Evolutionary conservation across 2,329 filamentous ascomycete genomes (phyloP).

Genomic region (Pseudogymnoascus sp.): DNA sequence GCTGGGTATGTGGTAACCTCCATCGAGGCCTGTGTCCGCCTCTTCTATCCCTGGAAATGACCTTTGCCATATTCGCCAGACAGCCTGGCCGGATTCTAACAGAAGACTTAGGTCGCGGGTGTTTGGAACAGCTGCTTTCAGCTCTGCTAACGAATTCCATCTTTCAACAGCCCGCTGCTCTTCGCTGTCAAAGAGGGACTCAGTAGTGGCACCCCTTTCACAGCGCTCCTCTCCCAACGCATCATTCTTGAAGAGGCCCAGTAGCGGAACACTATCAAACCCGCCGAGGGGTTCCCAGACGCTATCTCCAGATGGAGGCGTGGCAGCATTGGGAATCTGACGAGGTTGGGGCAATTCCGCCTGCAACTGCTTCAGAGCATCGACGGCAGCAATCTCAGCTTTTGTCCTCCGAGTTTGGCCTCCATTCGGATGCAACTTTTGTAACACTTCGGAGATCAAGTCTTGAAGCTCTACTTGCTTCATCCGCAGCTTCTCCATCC

Average conservation of each 20-base stretch:
- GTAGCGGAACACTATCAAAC: not conserved
- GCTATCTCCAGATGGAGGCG: not conserved
- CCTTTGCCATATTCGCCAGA: constrained; percentile 24
- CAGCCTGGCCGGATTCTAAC: constrained; percentile 19
- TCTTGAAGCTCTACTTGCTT: constrained; percentile 24
- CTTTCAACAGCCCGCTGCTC: not conserved
- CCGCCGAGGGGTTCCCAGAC: not conserved
- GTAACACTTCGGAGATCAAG: constrained; percentile 18
- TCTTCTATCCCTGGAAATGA: constrained; percentile 12
- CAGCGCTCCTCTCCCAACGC: not conserved
- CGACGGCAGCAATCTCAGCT: not conserved
- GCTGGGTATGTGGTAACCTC: constrained; percentile 18
- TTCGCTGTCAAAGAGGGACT: not conserved
- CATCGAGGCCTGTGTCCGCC: not conserved
- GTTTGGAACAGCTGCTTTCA: constrained; percentile 14
- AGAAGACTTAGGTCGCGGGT: constrained; percentile 17
- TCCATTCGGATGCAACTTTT: constrained; percentile 11
- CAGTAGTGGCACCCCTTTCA: not conserved
- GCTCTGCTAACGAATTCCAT: not conserved
- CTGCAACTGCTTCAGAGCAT: not conserved
- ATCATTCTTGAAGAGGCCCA: not conserved
- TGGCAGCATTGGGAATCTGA: not conserved
- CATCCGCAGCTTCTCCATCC: constrained; percentile 10
- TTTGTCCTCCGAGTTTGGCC: not conserved
- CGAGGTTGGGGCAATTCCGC: not conserved